These are phyloP conservation scores for Backusella morwellensis DNA, from an alignment of 192 early-diverging fungal species.

Conservation along the genomic window DNA sequence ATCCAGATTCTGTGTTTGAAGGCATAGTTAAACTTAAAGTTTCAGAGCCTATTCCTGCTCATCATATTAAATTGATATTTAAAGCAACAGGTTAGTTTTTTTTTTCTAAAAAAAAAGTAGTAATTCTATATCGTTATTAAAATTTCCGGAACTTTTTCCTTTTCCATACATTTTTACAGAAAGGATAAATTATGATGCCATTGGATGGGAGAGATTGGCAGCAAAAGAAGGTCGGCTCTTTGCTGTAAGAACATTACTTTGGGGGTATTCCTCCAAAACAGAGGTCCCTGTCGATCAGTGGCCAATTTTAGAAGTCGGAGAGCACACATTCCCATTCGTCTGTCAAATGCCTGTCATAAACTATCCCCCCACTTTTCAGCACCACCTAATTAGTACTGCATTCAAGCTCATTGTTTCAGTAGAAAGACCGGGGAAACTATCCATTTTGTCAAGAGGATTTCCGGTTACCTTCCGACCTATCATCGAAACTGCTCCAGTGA, in stretches of 20 bases:
- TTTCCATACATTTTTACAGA: not conserved
- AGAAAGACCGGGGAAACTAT: not conserved
- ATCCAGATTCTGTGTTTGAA: slow-evolving; percentile 19
- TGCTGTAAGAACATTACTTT: not conserved
- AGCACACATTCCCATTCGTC: not conserved
- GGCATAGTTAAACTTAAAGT: slow-evolving; percentile 20
- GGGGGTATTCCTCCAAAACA: not conserved
- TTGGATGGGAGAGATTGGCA: slow-evolving; percentile 6
- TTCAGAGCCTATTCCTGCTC: slow-evolving; percentile 7
- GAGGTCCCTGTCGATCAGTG: not conserved
- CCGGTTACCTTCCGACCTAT: not conserved
- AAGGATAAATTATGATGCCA: slow-evolving; percentile 13
- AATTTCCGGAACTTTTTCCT: not conserved
- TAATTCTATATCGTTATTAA: not conserved
- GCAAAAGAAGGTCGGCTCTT: not conserved
- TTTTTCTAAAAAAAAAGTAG: not conserved
- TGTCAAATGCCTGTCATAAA: slow-evolving; percentile 12
- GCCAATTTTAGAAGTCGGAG: slow-evolving; percentile 4
- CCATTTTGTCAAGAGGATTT: not conserved
- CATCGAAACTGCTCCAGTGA: not conserved
- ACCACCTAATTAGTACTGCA: not conserved
- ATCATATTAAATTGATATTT: slow-evolving; percentile 24
- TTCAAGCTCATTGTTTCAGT: not conserved
- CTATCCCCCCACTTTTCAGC: slow-evolving; percentile 4
- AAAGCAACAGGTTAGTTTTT: slow-evolving; percentile 21